phyloP scores from a whole-genome alignment of 306 rosid genomes.

The Ziziphus jujuba region DNA sequence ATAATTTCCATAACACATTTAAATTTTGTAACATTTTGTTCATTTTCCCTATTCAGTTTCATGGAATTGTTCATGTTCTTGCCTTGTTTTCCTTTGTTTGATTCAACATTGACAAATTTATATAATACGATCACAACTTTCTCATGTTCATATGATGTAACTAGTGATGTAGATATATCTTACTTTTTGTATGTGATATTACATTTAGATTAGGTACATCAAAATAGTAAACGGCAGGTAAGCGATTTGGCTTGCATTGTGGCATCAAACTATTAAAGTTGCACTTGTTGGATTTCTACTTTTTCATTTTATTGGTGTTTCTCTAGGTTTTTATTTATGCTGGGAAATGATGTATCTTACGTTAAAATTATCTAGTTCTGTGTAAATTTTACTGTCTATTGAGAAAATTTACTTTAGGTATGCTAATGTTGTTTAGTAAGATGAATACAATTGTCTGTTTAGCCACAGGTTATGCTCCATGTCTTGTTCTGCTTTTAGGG shows the following conservation, averaged over 20 bases:
- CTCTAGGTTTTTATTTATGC: no score
- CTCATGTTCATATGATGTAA: not conserved
- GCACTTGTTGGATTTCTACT: not conserved
- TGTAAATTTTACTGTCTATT: no score
- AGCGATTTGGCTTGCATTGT: not conserved
- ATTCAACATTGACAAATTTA: conserved; percentile 2
- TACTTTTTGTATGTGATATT: not conserved
- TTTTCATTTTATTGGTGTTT: not conserved
- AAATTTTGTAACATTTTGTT: conserved; percentile 1
- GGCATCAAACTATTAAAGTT: not conserved
- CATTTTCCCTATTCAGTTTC: conserved; percentile 3
- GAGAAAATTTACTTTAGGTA: no score
- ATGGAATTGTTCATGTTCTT: conserved; percentile 12
- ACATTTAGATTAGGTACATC: not conserved
- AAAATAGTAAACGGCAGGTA: not conserved
- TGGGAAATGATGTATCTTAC: no score
- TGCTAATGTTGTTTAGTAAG: no score
- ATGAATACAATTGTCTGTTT: no score
- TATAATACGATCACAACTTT: not conserved
- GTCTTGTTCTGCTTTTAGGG: no score
- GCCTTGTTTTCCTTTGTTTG: conserved; percentile 11
- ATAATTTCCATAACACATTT: not conserved
- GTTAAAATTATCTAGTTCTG: no score
- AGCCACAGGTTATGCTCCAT: no score
- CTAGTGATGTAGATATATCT: not conserved